Evolutionary conservation across 2,329 filamentous ascomycete species (phyloP).

Genomic region (Neoascochyta sp.): DNA sequence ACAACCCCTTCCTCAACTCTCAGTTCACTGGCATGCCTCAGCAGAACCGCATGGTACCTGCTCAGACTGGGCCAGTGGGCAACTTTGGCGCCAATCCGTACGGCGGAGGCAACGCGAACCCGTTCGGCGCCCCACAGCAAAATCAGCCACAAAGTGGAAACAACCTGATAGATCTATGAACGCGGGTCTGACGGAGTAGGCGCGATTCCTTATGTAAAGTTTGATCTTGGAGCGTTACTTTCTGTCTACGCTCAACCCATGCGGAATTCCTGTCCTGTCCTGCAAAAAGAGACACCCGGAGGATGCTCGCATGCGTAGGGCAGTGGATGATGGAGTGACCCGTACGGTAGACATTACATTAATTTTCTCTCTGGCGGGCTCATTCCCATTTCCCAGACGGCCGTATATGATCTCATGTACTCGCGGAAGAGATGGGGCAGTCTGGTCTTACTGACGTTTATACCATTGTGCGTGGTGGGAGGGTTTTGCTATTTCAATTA

Average conservation of each 20-base stretch:
- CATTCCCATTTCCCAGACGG: too few species aligned
- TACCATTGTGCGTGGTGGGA: too few species aligned
- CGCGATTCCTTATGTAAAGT: slow-evolving; percentile 19
- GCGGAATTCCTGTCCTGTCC: too few species aligned
- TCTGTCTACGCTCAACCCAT: slow-evolving; percentile 5
- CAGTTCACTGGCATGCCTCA: slow-evolving; percentile 70
- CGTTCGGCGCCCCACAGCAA: slow-evolving; percentile 52
- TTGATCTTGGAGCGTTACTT: slow-evolving; percentile 15
- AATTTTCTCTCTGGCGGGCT: too few species aligned
- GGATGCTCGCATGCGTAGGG: too few species aligned
- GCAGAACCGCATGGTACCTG: slow-evolving; percentile 46
- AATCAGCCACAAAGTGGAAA: slow-evolving; percentile 47
- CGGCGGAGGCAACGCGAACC: slow-evolving; percentile 49
- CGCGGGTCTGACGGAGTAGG: neutral
- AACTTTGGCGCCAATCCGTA: slow-evolving; percentile 45
- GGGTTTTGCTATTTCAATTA: too few species aligned
- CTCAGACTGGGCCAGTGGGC: slow-evolving; percentile 50
- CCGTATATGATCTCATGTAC: too few species aligned
- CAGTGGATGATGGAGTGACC: too few species aligned
- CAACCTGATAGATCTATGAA: slow-evolving; percentile 60
- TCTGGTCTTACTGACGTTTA: too few species aligned
- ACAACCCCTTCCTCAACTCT: slow-evolving; percentile 82
- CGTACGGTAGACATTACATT: too few species aligned
- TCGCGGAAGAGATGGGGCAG: too few species aligned
- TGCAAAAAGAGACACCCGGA: too few species aligned